phyloP scores from a whole-genome alignment of 2,329 filamentous ascomycete genomes.

The Nothomitra cinnamomea region DNA sequence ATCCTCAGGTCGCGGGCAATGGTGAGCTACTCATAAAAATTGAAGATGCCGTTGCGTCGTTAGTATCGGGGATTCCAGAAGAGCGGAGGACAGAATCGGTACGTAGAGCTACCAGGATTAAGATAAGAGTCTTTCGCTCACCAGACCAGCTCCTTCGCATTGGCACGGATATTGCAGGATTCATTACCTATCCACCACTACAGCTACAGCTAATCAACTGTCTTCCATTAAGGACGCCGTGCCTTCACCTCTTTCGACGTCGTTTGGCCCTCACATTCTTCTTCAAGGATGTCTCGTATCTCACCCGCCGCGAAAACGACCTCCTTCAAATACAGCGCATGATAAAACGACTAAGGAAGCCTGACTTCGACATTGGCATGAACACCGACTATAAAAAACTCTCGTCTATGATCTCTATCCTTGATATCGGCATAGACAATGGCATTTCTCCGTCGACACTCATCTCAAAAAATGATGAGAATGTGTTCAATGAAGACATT shows the following conservation, averaged over 20 bases:
- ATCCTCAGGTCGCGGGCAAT: conserved; percentile 7
- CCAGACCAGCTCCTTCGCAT: conserved; percentile 15
- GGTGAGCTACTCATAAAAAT: conserved; percentile 6
- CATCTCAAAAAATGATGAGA: conserved; percentile 22
- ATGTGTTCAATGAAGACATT: conserved; percentile 50
- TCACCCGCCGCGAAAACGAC: conserved; percentile 21
- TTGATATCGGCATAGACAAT: conserved; percentile 61
- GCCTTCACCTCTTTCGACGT: conserved; percentile 43
- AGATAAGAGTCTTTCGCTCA: background rate
- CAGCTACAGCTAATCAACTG: conserved; percentile 40
- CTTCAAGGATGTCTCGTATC: conserved; percentile 29
- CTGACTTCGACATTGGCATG: conserved; percentile 35
- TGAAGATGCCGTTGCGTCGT: conserved; percentile 8
- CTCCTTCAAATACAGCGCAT: conserved; percentile 26
- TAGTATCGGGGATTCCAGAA: conserved; percentile 4
- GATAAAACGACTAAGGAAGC: conserved; percentile 28
- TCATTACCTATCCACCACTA: conserved; percentile 31
- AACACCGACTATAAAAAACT: conserved; percentile 53
- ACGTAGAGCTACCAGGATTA: conserved; percentile 1
- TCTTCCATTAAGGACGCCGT: conserved; percentile 35
- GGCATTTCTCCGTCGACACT: conserved; percentile 25
- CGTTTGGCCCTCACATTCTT: conserved; percentile 49
- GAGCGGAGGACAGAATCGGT: background rate
- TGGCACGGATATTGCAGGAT: conserved; percentile 15
- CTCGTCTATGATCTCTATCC: conserved; percentile 43